phyloP scores from a whole-genome alignment of 441 rosid species.

The Biscutella laevigata region DNA sequence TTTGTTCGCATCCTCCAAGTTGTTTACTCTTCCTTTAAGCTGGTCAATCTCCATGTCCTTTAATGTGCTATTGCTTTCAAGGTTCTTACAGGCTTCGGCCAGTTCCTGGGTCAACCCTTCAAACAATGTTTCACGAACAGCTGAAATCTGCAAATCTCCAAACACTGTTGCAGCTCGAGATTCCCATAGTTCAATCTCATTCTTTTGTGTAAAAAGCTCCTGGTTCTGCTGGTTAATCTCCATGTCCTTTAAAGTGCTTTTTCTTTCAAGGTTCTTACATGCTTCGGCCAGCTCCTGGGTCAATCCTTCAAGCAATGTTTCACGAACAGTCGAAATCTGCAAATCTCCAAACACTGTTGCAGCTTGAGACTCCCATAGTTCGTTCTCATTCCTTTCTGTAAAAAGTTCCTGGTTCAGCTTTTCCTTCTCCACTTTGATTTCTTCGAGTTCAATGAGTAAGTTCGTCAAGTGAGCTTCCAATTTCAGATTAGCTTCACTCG shows the following conservation, averaged over 20 bases:
- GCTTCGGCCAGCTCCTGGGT: too few relatives aligned
- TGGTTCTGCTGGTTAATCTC: too few relatives aligned
- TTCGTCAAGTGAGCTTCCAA: slow-evolving; percentile 39
- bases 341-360: slow-evolving; percentile 40
- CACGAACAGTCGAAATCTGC: slow-evolving; percentile 45
- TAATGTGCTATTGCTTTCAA: slow-evolving; percentile 25
- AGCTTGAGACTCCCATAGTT: slow-evolving; percentile 54
- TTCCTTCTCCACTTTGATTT: slow-evolving; percentile 45
- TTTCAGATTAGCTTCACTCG: slow-evolving; percentile 35
- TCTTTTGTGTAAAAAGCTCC: too few relatives aligned
- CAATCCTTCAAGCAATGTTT: slow-evolving; percentile 52
- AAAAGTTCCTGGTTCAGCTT: slow-evolving; percentile 42
- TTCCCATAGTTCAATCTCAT: too few relatives aligned
- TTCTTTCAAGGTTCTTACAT: too few relatives aligned
- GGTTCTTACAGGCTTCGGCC: too few relatives aligned
- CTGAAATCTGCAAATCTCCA: too few relatives aligned
- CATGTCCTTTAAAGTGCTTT: too few relatives aligned
- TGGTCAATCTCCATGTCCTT: slow-evolving; percentile 42
- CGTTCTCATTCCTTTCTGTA: slow-evolving; percentile 36
- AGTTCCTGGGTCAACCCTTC: too few relatives aligned
- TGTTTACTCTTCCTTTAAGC: slow-evolving; percentile 47
- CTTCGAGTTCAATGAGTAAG: slow-evolving; percentile 34
- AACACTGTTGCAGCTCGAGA: too few relatives aligned
- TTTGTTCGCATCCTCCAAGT: slow-evolving; percentile 50
- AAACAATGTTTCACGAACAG: too few relatives aligned